Evolutionary conservation across 352 stramenopile species (phyloP).

Genomic region (Phytopythium kandeliae): DNA sequence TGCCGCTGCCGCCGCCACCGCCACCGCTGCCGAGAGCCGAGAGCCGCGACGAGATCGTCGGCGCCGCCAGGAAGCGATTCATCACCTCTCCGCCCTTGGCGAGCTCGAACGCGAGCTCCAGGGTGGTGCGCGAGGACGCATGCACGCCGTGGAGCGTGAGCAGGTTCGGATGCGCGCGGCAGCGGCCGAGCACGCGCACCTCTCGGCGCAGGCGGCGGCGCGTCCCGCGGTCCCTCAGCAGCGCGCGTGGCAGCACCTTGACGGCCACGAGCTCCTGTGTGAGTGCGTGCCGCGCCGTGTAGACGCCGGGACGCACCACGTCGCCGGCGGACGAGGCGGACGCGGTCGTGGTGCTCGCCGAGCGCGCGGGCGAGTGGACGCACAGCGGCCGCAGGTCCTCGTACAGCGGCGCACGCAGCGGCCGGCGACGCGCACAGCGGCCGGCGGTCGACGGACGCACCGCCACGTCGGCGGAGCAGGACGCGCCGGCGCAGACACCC

Average conservation of each 20-base stretch:
- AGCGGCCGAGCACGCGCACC: constrained; percentile 46
- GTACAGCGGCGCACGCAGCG: constrained; percentile 29
- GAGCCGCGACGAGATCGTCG: background rate
- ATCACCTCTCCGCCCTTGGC: constrained; percentile 59
- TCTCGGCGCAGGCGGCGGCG: constrained; percentile 67
- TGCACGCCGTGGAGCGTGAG: constrained; percentile 64
- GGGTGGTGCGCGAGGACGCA: constrained; percentile 22
- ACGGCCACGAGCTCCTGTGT: constrained; percentile 69
- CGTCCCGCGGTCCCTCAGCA: constrained; percentile 34
- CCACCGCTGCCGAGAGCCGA: too few species aligned
- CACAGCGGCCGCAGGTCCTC: constrained; percentile 42
- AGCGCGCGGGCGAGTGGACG: constrained; percentile 11
- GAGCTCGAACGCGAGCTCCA: constrained; percentile 78
- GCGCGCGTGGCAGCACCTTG: constrained; percentile 55
- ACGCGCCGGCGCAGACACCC: constrained; percentile 43
- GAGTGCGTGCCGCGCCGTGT: constrained; percentile 41
- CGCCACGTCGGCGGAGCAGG: constrained; percentile 39
- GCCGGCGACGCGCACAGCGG: background rate
- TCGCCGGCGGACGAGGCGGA: background rate
- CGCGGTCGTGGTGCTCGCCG: constrained; percentile 4
- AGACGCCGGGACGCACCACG: constrained; percentile 35
- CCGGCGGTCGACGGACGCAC: constrained; percentile 3
- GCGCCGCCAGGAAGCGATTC: constrained; percentile 19
- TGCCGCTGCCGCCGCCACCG: too few species aligned
- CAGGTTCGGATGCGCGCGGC: constrained; percentile 48